Base-by-base conservation (phyloP, 306 rosid genomes). In the Medicago lupulina region DNA sequence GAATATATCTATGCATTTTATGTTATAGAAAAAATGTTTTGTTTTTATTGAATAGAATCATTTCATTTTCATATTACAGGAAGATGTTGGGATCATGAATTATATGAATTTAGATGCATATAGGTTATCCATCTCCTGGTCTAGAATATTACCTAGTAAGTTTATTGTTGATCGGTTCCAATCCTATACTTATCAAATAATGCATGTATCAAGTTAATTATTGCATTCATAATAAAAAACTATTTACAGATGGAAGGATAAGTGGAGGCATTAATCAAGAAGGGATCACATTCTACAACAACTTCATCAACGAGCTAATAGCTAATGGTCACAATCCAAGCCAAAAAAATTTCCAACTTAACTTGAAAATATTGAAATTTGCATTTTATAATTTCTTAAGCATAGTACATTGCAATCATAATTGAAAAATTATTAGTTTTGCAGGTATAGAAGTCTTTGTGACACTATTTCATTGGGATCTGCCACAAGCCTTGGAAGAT, bases 401-500 rank as follows among this genome's bases (percentile, higher is more conserved):
- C 18, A 19, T 23, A 21, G 23, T 41, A 34, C 9, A 12, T 34
- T 41, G 34, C 38, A 67, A 19, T 21, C 39, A 67, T 40, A 12
- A 17, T 38, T 38, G 28, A 66, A 40, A 64, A 38, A 17, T 18
- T 1, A 17, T 39, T 4, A 5, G n/a, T 6, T 18, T 66, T 66
- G 41, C 59, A 69, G 59, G 21, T 47, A 13, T 88, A 1, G 17
- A 71, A 23, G 87, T 90, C 18, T 90, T 54, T 83, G 88, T 79
- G 31, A 90, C 98, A 8, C 31, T 93, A 31, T 89, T 90, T 21
- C 93, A 93, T 28, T 93, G 90, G 91, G 97, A 93, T 74, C 78
- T 82, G 76, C 95, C 98, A 0, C 95, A 87, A 83, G 41, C 81
- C 15, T 78, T 93, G 13, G 90, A 90, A 71, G 89, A 89, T 0